Evolutionary conservation across 345 rosid species (phyloP).

Genomic region (Aquilaria yunnanensis): DNA sequence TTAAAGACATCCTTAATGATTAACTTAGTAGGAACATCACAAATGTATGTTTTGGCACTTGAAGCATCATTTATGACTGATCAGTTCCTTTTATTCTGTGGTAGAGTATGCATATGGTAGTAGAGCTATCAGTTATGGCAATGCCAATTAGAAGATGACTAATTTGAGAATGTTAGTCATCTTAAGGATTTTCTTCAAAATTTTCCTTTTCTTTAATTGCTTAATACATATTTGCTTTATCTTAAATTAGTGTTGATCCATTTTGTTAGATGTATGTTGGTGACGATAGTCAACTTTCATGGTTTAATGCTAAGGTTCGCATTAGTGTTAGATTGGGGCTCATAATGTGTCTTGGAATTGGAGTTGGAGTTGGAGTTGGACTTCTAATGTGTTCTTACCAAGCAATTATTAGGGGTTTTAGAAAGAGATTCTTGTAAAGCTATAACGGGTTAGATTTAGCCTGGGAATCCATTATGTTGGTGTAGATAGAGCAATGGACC

Average conservation of each 20-base stretch:
- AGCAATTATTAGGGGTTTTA: slow-evolving; percentile 69
- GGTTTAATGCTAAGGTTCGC: slow-evolving; percentile 87
- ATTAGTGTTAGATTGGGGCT: slow-evolving; percentile 88
- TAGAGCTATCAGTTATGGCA: too few relatives aligned
- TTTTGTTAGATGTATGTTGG: slow-evolving; percentile 31
- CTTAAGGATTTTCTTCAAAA: too few relatives aligned
- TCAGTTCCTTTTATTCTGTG: too few relatives aligned
- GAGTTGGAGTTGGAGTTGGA: slow-evolving; percentile 63
- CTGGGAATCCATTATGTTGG: neutral
- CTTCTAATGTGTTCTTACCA: slow-evolving; percentile 84
- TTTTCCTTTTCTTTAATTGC: too few relatives aligned
- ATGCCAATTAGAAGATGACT: too few relatives aligned
- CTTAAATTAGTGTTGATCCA: neutral
- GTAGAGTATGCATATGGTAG: too few relatives aligned
- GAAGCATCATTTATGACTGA: too few relatives aligned
- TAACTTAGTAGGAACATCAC: too few relatives aligned
- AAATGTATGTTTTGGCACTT: too few relatives aligned
- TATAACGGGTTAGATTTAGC: neutral
- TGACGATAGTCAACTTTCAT: slow-evolving; percentile 74
- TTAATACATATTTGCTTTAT: too few relatives aligned
- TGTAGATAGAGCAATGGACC: slow-evolving; percentile 4
- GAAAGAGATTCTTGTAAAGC: slow-evolving; percentile 64
- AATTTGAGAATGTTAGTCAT: too few relatives aligned
- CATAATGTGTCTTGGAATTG: slow-evolving; percentile 82
- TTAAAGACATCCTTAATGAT: too few relatives aligned